These are phyloP conservation scores for Fomitiporia mediterranea DNA, from an alignment of 1,284 basidiomycete genomes.

Conservation along the genomic window DNA sequence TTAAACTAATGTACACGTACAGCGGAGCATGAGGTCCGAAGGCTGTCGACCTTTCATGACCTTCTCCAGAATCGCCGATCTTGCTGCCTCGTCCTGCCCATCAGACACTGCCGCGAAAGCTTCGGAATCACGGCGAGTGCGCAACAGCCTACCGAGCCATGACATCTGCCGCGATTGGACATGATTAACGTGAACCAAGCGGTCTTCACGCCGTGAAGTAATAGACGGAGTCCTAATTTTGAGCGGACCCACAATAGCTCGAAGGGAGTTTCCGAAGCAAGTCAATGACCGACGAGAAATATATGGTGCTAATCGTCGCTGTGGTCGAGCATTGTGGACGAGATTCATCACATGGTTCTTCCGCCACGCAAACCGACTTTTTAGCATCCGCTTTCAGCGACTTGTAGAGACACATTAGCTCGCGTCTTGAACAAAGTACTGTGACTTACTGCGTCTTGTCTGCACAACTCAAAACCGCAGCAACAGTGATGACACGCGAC, in stretches of 20 bases:
- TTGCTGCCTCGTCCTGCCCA: slow-evolving; percentile 62
- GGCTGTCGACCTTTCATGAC: slow-evolving; percentile 78
- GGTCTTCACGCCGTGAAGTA: neutral
- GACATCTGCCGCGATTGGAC: slow-evolving; percentile 22
- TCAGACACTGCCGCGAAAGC: slow-evolving; percentile 31
- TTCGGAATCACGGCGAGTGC: slow-evolving; percentile 25
- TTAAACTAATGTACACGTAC: slow-evolving; percentile 42
- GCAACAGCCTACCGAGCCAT: slow-evolving; percentile 29
- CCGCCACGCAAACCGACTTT: neutral
- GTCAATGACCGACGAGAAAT: slow-evolving; percentile 21
- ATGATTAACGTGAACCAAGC: neutral
- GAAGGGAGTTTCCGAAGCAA: slow-evolving; percentile 22
- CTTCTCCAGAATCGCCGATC: slow-evolving; percentile 70
- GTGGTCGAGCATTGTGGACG: slow-evolving; percentile 4
- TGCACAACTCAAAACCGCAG: no score
- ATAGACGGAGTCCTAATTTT: neutral
- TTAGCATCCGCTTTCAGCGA: slow-evolving; percentile 14
- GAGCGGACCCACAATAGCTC: slow-evolving; percentile 23
- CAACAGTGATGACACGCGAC: no score
- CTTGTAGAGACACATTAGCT: neutral
- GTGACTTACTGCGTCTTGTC: no score
- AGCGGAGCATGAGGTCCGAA: slow-evolving; percentile 76
- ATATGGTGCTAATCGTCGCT: neutral
- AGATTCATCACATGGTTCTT: slow-evolving; percentile 19
- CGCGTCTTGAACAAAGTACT: neutral